Evolutionary conservation across 2,329 filamentous ascomycete species (phyloP).

Genomic region (Phialemoniopsis sp.): DNA sequence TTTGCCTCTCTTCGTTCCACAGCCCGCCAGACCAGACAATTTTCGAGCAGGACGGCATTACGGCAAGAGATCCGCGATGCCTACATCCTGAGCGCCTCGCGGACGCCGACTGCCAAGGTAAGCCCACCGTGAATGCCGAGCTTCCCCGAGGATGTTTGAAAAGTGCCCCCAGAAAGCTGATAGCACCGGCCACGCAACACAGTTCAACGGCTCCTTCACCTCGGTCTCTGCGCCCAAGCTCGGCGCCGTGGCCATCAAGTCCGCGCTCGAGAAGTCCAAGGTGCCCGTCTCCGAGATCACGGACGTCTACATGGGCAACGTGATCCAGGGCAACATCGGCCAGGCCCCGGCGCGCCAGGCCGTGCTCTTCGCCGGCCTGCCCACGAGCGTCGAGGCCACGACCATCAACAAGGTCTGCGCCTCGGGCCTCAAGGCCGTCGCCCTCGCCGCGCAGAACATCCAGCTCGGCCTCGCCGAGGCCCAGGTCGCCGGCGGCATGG

Average conservation of each 20-base stretch:
- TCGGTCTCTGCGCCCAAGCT: constrained; percentile 82
- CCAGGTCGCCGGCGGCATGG: constrained; percentile 92
- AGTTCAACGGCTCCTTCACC: constrained; percentile 94
- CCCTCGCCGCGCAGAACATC: constrained; percentile 88
- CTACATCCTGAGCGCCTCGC: constrained; percentile 86
- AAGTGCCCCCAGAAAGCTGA: no score
- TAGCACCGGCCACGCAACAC: background rate
- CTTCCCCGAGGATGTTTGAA: background rate
- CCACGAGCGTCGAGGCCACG: constrained; percentile 76
- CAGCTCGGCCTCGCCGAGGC: constrained; percentile 86
- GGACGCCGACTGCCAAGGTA: constrained; percentile 89
- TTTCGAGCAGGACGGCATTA: constrained; percentile 38
- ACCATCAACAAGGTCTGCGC: constrained; percentile 99
- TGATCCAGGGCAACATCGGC: constrained; percentile 77
- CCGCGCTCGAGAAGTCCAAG: constrained; percentile 80
- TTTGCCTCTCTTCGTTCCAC: constrained; percentile 1
- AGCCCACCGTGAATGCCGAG: background rate
- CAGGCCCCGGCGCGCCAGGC: constrained; percentile 93
- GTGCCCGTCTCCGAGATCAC: constrained; percentile 78
- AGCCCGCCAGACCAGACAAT: constrained; percentile 29
- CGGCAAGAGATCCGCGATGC: constrained; percentile 77
- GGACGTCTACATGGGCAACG: constrained; percentile 97
- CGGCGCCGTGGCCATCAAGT: constrained; percentile 86
- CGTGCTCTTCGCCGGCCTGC: constrained; percentile 79
- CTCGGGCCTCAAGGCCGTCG: constrained; percentile 89